A percentile compares a stretch with the other conserved stretches of the same genome.
These are phyloP conservation scores for Pilasporangium apinafurcum DNA, from an alignment of 352 stramenopile genomes.

Conservation along the genomic window DNA sequence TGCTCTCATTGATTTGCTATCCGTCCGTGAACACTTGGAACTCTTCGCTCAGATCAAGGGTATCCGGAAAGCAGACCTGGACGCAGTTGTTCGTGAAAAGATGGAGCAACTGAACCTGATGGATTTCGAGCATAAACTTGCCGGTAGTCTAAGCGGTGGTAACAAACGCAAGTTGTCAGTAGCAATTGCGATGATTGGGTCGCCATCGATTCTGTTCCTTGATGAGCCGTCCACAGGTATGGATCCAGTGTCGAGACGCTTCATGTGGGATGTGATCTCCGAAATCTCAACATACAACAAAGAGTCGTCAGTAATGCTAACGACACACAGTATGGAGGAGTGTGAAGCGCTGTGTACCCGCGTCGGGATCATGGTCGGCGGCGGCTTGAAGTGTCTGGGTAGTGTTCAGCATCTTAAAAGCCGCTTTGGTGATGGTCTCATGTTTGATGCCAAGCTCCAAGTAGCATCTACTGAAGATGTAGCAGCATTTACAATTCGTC, in stretches of 20 bases:
- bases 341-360: slow-evolving; percentile 30
- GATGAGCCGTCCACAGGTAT: slow-evolving; percentile 89
- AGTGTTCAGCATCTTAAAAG: slow-evolving; percentile 89
- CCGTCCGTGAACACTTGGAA: slow-evolving; percentile 74
- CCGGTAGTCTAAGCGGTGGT: slow-evolving; percentile 67
- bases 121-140: slow-evolving; percentile 68
- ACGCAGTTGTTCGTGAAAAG: slow-evolving; percentile 51
- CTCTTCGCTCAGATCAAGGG: slow-evolving; percentile 85
- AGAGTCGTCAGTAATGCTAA: slow-evolving; percentile 76
- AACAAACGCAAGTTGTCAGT: slow-evolving; percentile 94
- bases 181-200: slow-evolving; percentile 91
- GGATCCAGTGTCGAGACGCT: slow-evolving; percentile 88
- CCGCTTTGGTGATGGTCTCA: slow-evolving; percentile 89
- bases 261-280: slow-evolving; percentile 89
- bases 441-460: slow-evolving; percentile 61
- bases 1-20: slow-evolving; percentile 57
- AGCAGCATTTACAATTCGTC: slow-evolving; percentile 3
- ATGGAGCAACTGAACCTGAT: slow-evolving; percentile 72
- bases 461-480: slow-evolving; percentile 17
- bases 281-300: slow-evolving; percentile 48
- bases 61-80: slow-evolving; percentile 19
- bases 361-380: slow-evolving; percentile 86
- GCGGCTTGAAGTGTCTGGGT: slow-evolving; percentile 46
- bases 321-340: slow-evolving; percentile 94
- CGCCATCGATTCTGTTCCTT: slow-evolving; percentile 84